Base-by-base conservation (phyloP, 2,329 filamentous ascomycete genomes). In the Penicillium paneum region DNA sequence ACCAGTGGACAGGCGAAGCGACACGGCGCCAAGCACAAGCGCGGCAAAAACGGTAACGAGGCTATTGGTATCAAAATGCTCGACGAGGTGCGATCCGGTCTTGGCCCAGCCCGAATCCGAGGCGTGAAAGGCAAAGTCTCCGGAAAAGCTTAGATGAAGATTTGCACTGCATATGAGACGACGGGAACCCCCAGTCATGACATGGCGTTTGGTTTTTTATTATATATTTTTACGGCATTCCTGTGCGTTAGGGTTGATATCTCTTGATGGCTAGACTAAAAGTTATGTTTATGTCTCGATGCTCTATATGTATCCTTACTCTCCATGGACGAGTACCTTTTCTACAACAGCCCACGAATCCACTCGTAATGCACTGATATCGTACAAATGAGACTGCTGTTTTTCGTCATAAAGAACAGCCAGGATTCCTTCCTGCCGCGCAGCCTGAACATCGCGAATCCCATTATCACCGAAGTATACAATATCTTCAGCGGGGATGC, bases 41-140 rank as follows among this genome's bases (percentile, higher is more conserved):
- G 81, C 50, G 83, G 91, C 19, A 93, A 92, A 77, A 91, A 92
- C 75, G 87, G 87, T 17, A 90, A 88, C 68, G 85, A 88, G 61
- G 87, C 89, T 70, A 89, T 83, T 56, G 94, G 94, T 0, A 80
- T 97, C 61, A 86, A 90, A 73, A 90, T 97, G 78, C 78, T 97
- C 56, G 94, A 97, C 62, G 93, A 97, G 75, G 87, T 99, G 48
- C 81, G 94, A 49, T 82, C 83, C 60, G 90, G 85, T 7, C 74
- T 97, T 53, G 93, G 93, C 0, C 89, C 89, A 26, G 88, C 91
- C 29, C 83, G 85, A 56, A 71, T 96, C 53, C 67, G 64, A 19
- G 57, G 54, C 31, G 56, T 34, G 15, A 42, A 61, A 29, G 44
- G 52, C 28, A 63, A 60, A 34, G 64, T 70, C 13, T 50, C 68